Base-by-base conservation (phyloP, 2,329 filamentous ascomycete genomes). In the Claviceps capensis region DNA sequence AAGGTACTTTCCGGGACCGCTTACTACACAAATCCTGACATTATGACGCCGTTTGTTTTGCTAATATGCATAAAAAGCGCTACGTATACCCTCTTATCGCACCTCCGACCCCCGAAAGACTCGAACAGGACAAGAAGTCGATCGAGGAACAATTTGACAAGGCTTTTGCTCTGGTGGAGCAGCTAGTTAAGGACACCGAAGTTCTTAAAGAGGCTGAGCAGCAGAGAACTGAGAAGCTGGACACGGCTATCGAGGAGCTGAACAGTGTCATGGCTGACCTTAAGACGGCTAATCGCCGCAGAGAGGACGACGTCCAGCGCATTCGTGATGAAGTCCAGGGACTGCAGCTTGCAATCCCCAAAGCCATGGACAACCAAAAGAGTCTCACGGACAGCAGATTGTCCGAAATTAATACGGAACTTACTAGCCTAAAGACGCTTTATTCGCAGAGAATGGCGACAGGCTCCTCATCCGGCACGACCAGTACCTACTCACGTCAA, bases 111-210 rank as follows among this genome's bases (percentile, higher is more conserved):
- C 88, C 89, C 9, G 89, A 94, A 52, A 89, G 95, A 63, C 75
- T 98, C 9, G 88, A 96, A 63, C 85, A 94, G 65, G 93, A 98
- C 67, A 98, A 98, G 69, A 82, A 88, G 56, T 81, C 82, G 41
- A 90, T 98, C 53, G 90, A 97, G 65, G 89, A 90, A 57, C 86
- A 91, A 54, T 98, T 98, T 67, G 86, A 93, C 60, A 87, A 86
- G 61, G 88, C 91, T 2, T 98, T 98, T 65, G 76, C 84, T 17
- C 78, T 97, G 14, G 83, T 98, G 11, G 93, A 98, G 54, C 93
- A 97, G 64, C 78, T 98, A 1, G 81, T 87, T 40, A 86, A 88
- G 60, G 94, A 98, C 66, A 98, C 93, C 0, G 82, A 89, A 50
- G 79, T 82, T 8, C 78, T 98, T 54, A 98, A 98, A 70, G 77